Evolutionary conservation across 1,284 basidiomycete genomes (phyloP), one percentile per base, ranked within the genome.

Genomic region (Ustilago tritici): DNA sequence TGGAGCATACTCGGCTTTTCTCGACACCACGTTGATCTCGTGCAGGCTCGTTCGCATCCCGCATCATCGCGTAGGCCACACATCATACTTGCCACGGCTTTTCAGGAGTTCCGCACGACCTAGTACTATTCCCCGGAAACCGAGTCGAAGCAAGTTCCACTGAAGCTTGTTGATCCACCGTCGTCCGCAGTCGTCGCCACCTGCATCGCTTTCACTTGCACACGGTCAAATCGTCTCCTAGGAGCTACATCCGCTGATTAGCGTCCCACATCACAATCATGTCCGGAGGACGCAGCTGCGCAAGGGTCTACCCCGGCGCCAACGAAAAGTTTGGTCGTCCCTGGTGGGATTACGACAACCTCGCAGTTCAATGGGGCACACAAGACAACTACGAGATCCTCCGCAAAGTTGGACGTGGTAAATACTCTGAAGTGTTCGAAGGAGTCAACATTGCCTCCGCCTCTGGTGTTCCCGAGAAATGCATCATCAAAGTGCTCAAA

Each of bases 371-470:
- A 54, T 85, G 84, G 86, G 86, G 87, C 2, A 83, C 83, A 12
- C 97, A 98, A 88, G 96, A 98, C 88, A 94, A 97, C 88, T 99
- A 98, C 85, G 96, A 99, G 88, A 97, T 98, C 84, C 93, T 98
- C 43, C 90, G 95, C 75, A 98, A 98, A 88, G 95, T 98, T 12
- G 96, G 96, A 34, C 89, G 96, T 67, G 96, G 96, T 73, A 98
- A 98, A 67, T 83, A 83, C 66, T 82, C 80, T n/a, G 80, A 86
- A 49, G 96, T 98, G 58, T 99, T 99, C 83, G 95, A 98, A 88
- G 96, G 95, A 8, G 91, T 98, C 84, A 95, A 98, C 87, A 91
- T 98, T 65, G 91, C 93, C 38, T 70, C 79, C 12, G 93, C 92
- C 72, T 93, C 93, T 11, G 70, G 70, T 35, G 65, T 78, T n/a